phyloP scores from a whole-genome alignment of 768 basidiomycete species.

The Boletus eberwhitei region DNA sequence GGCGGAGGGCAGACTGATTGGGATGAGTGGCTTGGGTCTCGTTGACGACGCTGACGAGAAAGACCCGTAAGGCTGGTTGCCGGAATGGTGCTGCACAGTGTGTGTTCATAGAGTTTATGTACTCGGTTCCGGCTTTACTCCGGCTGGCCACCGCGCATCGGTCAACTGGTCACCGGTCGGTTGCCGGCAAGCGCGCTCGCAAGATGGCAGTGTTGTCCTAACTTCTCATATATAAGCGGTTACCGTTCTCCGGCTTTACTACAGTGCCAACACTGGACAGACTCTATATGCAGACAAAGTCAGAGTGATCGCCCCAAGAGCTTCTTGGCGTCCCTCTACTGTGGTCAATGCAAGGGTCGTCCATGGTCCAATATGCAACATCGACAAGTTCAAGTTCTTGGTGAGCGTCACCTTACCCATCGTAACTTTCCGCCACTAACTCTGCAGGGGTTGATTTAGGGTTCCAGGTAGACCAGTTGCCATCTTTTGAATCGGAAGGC shows the following conservation, averaged over 20 bases:
- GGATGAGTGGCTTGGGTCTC: not conserved
- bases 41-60: not conserved
- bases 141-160: not conserved
- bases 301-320: not conserved
- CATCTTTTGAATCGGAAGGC: too few species aligned
- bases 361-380: not conserved
- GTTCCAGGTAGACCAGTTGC: not conserved
- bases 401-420: not conserved
- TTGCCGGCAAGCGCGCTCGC: not conserved
- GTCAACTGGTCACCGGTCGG: too few species aligned
- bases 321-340: not conserved
- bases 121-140: slow-evolving; percentile 15
- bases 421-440: too few species aligned
- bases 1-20: not conserved
- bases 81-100: not conserved
- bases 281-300: not conserved
- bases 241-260: not conserved
- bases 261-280: too few species aligned
- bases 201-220: too few species aligned
- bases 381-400: not conserved
- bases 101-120: slow-evolving; percentile 4
- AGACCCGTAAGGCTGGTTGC: not conserved
- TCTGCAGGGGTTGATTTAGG: not conserved
- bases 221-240: too few species aligned
- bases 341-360: not conserved